Base-by-base conservation (phyloP, 805 yeast species). In the Candida montana region DNA sequence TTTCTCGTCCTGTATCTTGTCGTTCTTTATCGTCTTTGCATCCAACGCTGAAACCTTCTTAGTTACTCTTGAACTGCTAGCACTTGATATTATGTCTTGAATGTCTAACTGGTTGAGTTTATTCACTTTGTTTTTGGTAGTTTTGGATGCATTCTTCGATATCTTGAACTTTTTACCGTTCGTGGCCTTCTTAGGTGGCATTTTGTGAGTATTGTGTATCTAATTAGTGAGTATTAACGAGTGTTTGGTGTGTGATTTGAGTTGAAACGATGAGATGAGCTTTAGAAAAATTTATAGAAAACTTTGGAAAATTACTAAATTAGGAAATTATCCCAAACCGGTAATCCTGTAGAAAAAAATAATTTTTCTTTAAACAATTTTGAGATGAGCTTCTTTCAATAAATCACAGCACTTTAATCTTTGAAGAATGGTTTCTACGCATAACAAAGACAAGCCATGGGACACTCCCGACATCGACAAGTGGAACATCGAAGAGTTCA, bases 371-470 rank as follows among this genome's bases (percentile, higher is more conserved):
- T 23, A 21, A 9, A 21, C 37, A 31, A 20, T 34, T 37, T 24
- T 30, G 41, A 32, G 41, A 41, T 37, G 37, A 33, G 39, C 24
- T 18, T 21, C 24, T 21, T 21, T 9, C 9, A 7, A 7, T 21
- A 21, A 21, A 21, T n/a, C n/a, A 31, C 15, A 23, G 9, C 10
- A 5, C 10, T 23, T 23, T 23, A 7, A 23, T 23, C 26, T 23
- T 23, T 23, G 20, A 32, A 51, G 35, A 33, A 91, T 91, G 99
- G 88, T 83, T 19, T 87, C 96, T 2, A 87, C 95, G 35, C 90
- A 91, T 63, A 87, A 93, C 63, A 82, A 80, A 58, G 98, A 93
- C 55, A 91, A 91, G 64, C 98, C 98, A 40, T 90, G 98, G 98
- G 98, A 90, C 60, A 90, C 96, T 10, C 87, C 84, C 17, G 96